A percentile compares a stretch with the other conserved stretches of the same genome.
Evolutionary conservation across 257 asterid genomes (phyloP).

Genomic region (Oldenlandia corymbosa): DNA sequence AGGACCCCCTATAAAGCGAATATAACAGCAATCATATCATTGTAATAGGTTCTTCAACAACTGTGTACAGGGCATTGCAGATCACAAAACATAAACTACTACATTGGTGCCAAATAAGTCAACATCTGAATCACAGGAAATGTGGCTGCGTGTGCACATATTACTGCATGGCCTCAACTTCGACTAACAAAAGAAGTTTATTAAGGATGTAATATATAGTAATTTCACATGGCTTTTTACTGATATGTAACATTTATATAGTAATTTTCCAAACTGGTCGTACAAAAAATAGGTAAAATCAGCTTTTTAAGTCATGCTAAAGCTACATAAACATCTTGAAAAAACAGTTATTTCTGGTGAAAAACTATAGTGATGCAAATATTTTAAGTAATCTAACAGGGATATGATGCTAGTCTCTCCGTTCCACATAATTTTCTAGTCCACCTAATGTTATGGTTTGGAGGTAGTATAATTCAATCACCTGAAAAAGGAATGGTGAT

Average conservation of each 20-base stretch:
- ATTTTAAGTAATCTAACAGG: background rate
- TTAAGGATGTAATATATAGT: background rate
- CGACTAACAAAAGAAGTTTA: background rate
- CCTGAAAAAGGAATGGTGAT: constrained; percentile 16
- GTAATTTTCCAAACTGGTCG: background rate
- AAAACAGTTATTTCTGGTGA: background rate
- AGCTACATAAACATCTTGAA: no score
- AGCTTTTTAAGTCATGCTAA: background rate
- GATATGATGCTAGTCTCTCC: no score
- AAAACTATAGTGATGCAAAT: background rate
- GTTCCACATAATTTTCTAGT: no score
- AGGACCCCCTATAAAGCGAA: constrained; percentile 80
- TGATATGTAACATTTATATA: background rate
- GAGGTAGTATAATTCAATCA: background rate
- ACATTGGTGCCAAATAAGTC: background rate
- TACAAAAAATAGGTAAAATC: background rate
- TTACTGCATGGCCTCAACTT: background rate
- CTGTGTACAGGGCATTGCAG: constrained; percentile 1
- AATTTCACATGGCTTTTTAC: background rate
- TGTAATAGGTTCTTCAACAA: constrained; percentile 11
- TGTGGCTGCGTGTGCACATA: background rate
- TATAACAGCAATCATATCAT: constrained; percentile 17
- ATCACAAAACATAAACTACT: background rate
- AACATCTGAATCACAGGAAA: background rate
- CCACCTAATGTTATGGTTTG: no score